Base-by-base conservation (phyloP, 495 filamentous ascomycete genomes). In the Neurospora sp. region DNA sequence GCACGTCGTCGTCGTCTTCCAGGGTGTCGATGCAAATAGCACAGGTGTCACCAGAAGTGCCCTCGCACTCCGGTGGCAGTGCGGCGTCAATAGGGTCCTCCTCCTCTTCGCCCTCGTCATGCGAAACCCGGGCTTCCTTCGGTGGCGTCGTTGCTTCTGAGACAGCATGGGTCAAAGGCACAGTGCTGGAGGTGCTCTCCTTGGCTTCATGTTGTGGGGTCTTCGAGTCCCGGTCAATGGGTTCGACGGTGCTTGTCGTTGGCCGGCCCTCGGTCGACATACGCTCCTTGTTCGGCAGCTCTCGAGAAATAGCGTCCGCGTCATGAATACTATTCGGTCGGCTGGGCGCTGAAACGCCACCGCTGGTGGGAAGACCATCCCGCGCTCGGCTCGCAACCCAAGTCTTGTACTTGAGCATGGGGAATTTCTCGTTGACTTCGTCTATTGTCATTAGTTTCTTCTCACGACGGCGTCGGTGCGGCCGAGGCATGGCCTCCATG, bases 361-460 rank as follows among this genome's bases (percentile, higher is more conserved):
- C 95, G 74, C 91, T 87, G 31, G 93, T 91, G 35, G 96, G 90
- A 66, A 98, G 83, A 39, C 94, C 96, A 84, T 94, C 89, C 46
- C 89, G 86, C 74, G 93, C 94, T 72, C 96, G 91, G 44, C 88
- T 88, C 14, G 93, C 88, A 72, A 94, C 90, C 96, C 96, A 99
- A 70, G 88, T 88, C 84, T 98, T 98, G 84, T 99, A 99, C 82
- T 98, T 98, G 66, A 89, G 89, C 78, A 97, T 87, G 0, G 96
- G 96, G 78, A 99, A 98, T 74, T 96, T 92, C 77, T 96, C 94
- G 79, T 99, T 98, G 54, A 98, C 96, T 81, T 99, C 96, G 70
- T 99, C 96, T 90, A 98, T 96, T 4, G 92, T 91, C 96, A 99
- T 98, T 74, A 99, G 81, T 79, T 97, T 98, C 86, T 98, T 98